Evolutionary conservation across 116 monocot genomes (phyloP).

Genomic region (Phalaenopsis hybrid): DNA sequence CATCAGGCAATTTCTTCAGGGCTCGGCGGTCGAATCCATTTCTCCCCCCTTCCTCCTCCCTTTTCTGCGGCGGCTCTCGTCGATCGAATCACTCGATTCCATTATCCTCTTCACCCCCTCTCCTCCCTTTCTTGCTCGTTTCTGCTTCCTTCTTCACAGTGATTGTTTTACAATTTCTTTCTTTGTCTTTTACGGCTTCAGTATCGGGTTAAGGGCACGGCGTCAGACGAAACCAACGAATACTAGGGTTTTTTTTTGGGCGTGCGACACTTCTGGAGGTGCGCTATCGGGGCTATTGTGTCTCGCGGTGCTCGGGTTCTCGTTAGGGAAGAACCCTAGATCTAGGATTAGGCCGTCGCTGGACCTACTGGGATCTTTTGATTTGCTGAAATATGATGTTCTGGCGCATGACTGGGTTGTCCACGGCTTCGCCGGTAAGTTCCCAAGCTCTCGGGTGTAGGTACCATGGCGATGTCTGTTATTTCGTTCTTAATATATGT

Average conservation of each 20-base stretch:
- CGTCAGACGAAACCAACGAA: neutral
- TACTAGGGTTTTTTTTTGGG: constrained; percentile 22
- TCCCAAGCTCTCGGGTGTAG: neutral
- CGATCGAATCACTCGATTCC: constrained; percentile 1
- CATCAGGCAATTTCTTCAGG: constrained; percentile 17
- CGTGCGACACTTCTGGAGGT: neutral
- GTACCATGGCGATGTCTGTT: neutral
- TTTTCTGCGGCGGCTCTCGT: neutral
- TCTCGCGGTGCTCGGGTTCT: neutral
- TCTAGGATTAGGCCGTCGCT: constrained; percentile 29
- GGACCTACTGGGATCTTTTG: constrained; percentile 24
- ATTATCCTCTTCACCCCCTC: neutral
- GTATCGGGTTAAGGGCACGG: neutral
- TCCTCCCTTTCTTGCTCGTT: neutral
- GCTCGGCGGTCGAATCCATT: neutral
- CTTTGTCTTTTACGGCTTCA: neutral
- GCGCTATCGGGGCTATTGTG: neutral
- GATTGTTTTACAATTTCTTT: neutral
- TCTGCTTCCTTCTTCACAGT: neutral
- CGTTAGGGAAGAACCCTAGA: constrained; percentile 28
- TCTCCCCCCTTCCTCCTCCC: too few relatives aligned
- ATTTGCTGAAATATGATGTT: constrained; percentile 57
- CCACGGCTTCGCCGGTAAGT: constrained; percentile 86
- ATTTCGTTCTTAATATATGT: neutral
- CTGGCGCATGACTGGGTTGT: constrained; percentile 96